Conservation (phyloP, 768 basidiomycete genomes). For the Phylloporus rhodoxanthus region DNA sequence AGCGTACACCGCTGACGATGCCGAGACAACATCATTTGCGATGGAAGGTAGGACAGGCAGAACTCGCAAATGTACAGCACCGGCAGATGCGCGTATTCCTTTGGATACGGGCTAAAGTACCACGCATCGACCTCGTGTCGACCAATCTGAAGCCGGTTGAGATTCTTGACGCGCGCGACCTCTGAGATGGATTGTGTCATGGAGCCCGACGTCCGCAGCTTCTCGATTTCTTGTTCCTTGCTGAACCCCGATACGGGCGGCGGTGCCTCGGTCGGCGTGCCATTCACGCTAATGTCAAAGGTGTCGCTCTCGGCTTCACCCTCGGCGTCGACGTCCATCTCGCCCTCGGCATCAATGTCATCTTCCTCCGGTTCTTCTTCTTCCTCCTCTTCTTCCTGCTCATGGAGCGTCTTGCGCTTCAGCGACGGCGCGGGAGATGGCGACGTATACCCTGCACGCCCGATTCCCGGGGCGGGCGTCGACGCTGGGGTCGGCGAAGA, state of each 20-base stretch:
- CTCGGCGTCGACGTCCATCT: conserved; percentile 45
- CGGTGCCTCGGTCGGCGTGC: conserved; percentile 42
- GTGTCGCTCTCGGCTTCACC: conserved; percentile 54
- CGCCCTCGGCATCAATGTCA: conserved; percentile 43
- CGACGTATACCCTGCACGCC: conserved; percentile 36
- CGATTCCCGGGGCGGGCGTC: conserved; percentile 32
- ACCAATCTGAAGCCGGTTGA: conserved; percentile 94
- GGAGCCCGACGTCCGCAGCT: conserved; percentile 92
- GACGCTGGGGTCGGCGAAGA: conserved; percentile 58
- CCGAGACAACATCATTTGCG: conserved; percentile 83
- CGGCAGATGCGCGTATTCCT: conserved; percentile 95
- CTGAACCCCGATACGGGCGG: conserved; percentile 66
- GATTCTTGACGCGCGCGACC: conserved; percentile 95
- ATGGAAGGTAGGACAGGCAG: conserved; percentile 90
- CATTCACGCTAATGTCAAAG: conserved; percentile 54
- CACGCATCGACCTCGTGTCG: conserved; percentile 98
- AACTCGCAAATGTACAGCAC: conserved; percentile 98
- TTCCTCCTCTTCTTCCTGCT: conserved; percentile 58
- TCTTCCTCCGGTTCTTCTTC: conserved; percentile 47
- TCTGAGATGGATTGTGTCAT: conserved; percentile 99
- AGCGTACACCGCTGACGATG: conserved; percentile 90
- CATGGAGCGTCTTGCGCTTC: conserved; percentile 65
- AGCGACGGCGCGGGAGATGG: conserved; percentile 56
- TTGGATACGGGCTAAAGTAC: conserved; percentile 99
- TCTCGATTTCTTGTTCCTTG: conserved; percentile 98